Evolutionary conservation across 2,329 filamentous ascomycete species (phyloP).

Genomic region (Trichophaea hybrida): DNA sequence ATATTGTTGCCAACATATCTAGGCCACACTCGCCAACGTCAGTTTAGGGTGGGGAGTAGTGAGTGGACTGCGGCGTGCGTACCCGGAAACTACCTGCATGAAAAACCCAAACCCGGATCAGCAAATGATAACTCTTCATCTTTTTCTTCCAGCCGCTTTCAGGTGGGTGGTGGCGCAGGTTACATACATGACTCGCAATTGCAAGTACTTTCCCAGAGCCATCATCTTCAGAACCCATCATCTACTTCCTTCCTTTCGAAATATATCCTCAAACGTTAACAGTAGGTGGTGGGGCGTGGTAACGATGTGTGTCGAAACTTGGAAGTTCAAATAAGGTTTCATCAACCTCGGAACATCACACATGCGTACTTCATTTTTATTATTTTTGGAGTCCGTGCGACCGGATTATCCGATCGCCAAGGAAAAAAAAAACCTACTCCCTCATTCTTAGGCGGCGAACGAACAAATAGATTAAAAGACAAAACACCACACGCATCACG

Average conservation of each 20-base stretch:
- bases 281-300: neutral
- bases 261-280: neutral
- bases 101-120: neutral
- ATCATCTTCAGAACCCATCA: neutral
- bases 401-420: neutral
- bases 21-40: conserved; percentile 19
- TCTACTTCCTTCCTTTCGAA: too few relatives aligned
- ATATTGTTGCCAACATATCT: conserved; percentile 98
- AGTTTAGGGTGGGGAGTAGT: conserved; percentile 1
- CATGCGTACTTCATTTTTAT: too few relatives aligned
- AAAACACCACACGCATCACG: too few relatives aligned
- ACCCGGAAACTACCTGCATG: conserved; percentile 36
- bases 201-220: conserved; percentile 48
- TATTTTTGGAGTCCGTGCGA: neutral
- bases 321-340: conserved; percentile 1
- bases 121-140: conserved; percentile 21
- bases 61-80: conserved; percentile 16
- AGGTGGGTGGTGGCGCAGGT: conserved; percentile 15
- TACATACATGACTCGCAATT: conserved; percentile 83
- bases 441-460: neutral
- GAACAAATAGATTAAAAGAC: too few relatives aligned
- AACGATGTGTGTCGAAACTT: neutral
- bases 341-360: neutral
- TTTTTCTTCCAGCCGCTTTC: conserved; percentile 21
- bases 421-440: neutral